Percentiles rank a stretch among this genome's conserved stretches.
Evolutionary conservation across 768 basidiomycete species (phyloP).

Genomic region (Leccinum truebloodii): DNA sequence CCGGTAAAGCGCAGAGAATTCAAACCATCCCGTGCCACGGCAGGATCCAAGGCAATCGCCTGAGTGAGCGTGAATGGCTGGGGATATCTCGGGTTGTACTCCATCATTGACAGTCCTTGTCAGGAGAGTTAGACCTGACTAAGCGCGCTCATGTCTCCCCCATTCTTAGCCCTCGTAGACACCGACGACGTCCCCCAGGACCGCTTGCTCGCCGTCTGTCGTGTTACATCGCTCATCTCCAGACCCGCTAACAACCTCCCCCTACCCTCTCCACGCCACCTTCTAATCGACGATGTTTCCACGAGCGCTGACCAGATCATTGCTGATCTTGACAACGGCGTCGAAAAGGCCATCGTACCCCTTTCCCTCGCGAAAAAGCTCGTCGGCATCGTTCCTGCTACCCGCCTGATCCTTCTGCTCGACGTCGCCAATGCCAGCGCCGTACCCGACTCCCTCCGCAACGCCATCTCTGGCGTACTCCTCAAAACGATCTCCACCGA

Average conservation of each 20-base stretch:
- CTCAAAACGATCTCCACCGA: conserved; percentile 75
- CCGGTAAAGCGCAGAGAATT: background rate
- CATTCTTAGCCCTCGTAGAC: conserved; percentile 65
- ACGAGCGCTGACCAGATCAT: conserved; percentile 56
- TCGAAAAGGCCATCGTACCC: conserved; percentile 77
- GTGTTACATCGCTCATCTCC: conserved; percentile 78
- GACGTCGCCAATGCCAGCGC: conserved; percentile 73
- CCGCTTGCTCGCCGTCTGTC: conserved; percentile 59
- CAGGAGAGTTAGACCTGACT: conserved; percentile 15
- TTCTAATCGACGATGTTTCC: conserved; percentile 55
- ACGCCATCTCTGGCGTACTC: conserved; percentile 75
- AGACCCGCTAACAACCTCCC: conserved; percentile 35
- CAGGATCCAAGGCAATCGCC: conserved; percentile 63
- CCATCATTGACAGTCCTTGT: conserved; percentile 42
- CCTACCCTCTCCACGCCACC: conserved; percentile 41
- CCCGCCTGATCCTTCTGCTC: conserved; percentile 74
- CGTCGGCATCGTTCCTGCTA: conserved; percentile 64
- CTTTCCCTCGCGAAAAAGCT: conserved; percentile 65
- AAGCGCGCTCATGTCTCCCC: conserved; percentile 30
- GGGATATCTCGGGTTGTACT: conserved; percentile 62
- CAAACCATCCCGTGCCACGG: conserved; percentile 71
- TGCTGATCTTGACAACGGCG: conserved; percentile 73
- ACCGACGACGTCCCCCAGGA: conserved; percentile 38
- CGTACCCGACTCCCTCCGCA: conserved; percentile 72
- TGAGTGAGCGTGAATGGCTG: conserved; percentile 77